Evolutionary conservation across 305 asterid genomes (phyloP).

Genomic region (Rubia peregrina): DNA sequence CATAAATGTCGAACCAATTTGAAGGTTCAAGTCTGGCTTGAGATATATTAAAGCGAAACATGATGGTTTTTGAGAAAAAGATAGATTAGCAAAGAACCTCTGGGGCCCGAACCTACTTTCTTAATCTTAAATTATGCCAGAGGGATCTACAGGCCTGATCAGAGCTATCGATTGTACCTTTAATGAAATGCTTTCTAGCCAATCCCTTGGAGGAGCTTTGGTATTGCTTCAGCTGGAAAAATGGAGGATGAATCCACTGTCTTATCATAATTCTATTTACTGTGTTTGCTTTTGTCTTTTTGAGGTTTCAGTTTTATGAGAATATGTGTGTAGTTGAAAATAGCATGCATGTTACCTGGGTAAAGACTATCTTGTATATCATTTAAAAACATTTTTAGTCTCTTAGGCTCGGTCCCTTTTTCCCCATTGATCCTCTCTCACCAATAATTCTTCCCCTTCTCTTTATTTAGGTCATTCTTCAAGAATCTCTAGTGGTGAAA

Average conservation of each 20-base stretch:
- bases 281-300: not conserved
- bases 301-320: not conserved
- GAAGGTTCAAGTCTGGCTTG: not conserved
- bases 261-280: not conserved
- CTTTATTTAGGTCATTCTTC: conserved; percentile 65
- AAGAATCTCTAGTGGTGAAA: conserved; percentile 67
- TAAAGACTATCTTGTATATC: not conserved
- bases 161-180: not conserved
- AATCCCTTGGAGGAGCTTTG: not conserved
- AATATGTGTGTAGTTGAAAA: not conserved
- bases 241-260: not conserved
- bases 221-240: not conserved
- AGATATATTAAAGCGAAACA: not conserved
- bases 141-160: not conserved
- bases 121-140: not conserved
- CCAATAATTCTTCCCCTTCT: conserved; percentile 1
- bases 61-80: conserved; percentile 1
- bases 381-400: not conserved
- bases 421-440: conserved; percentile 2
- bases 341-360: not conserved
- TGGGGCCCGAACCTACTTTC: not conserved
- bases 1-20: not conserved
- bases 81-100: not conserved
- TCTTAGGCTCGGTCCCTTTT: not conserved
- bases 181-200: not conserved